Percentiles rank a stretch among this genome's conserved stretches.
Conservation (phyloP, 805 yeast species). For the Kodamaea hsintzibuensis region DNA sequence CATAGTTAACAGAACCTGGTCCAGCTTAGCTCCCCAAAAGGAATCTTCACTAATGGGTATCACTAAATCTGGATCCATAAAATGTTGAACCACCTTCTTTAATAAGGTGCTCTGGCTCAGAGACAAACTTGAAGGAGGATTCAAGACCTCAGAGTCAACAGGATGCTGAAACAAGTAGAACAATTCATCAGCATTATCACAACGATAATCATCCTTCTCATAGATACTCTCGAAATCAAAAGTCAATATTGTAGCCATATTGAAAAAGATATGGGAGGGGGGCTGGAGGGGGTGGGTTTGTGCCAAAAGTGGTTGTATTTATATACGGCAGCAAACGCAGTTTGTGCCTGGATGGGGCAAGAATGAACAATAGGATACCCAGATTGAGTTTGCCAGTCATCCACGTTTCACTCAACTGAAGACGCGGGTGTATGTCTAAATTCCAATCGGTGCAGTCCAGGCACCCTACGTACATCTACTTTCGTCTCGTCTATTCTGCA, state of each 20-base stretch:
- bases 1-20: conserved; percentile 14
- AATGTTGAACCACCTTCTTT: conserved; percentile 1
- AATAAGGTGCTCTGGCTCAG: neutral
- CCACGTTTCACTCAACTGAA: neutral
- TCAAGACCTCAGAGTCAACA: neutral
- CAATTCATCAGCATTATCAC: conserved; percentile 3
- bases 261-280: neutral
- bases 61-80: conserved; percentile 41
- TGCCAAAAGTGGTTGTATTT: neutral
- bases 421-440: neutral
- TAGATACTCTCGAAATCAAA: conserved; percentile 8
- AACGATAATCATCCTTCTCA: conserved; percentile 4
- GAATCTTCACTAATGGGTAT: conserved; percentile 36
- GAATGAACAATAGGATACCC: neutral
- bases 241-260: conserved; percentile 5
- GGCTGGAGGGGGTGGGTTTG: neutral
- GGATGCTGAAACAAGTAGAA: conserved; percentile 7
- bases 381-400: neutral
- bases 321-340: neutral
- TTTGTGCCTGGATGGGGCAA: neutral
- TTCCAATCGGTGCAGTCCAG: neutral
- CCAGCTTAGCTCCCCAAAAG: neutral
- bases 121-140: neutral
- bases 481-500: neutral
- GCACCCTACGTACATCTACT: neutral